Base-by-base conservation (phyloP, 345 rosid genomes). In the Laguncularia racemosa region DNA sequence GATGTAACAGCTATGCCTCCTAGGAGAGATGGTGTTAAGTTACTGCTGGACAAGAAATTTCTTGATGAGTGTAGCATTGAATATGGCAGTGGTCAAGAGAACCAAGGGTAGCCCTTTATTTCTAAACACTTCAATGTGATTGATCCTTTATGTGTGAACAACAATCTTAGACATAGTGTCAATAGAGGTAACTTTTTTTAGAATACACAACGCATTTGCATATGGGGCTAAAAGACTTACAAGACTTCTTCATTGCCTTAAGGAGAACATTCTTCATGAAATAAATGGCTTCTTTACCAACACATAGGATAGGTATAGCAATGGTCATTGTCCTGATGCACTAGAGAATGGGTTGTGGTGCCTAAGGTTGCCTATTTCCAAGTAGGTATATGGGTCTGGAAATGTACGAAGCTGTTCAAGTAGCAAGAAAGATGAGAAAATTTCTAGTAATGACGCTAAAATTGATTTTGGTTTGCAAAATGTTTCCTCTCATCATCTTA, bases 101-200 rank as follows among this genome's bases (percentile, higher is more conserved):
- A 64, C 74, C 90, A 78, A 48, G 93, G 95, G 52, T 88, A 81
- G 55, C 80, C 90, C 44, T 90, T 95, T 74, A 71, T 77, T 53
- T 78, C 95, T 46, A 95, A 95, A 68, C 87, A 88, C 74, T 95
- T 95, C 74, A 95, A 95, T 77, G 97, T 95, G 66, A 85, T 95
- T 20, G 99, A 90, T 75, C 99, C 99, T 63, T 73, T 95, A 73
- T 96, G 99, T 63, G 69, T 79, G 65, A 95, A 82, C 82, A 95
- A 95, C 88, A 95, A 90, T 75, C 97, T 95, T 70, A 97, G 99
- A n/a, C 97, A 97, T 57, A 90, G 99, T 75, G 99, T 90, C 65
- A 95, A 84, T 69, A 90, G 91, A 95, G 99, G 97, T 69, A 90
- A 95, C 70, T n/a, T 95, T 95, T 78, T 90, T 85, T 64, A 84